Evolutionary conservation across 2,329 filamentous ascomycete genomes (phyloP).

Genomic region (Lasiodiplodia citricola): DNA sequence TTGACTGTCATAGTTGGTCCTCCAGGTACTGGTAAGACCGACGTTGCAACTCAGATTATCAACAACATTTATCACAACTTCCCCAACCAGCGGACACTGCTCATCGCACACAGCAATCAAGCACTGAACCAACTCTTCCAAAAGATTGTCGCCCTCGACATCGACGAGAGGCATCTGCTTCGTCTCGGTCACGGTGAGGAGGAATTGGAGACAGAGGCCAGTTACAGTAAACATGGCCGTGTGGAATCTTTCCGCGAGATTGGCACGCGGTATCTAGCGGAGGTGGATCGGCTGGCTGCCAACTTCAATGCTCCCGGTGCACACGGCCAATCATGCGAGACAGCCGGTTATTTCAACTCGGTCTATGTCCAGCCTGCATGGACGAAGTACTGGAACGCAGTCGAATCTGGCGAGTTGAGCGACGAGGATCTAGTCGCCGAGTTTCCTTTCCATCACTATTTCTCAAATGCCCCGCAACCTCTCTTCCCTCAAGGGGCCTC

Average conservation of each 20-base stretch:
- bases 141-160: constrained; percentile 95
- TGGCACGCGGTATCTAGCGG: constrained; percentile 74
- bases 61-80: constrained; percentile 99
- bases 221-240: constrained; percentile 91
- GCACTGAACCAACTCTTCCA: constrained; percentile 96
- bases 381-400: constrained; percentile 77
- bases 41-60: constrained; percentile 97
- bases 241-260: constrained; percentile 96
- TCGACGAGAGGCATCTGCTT: constrained; percentile 91
- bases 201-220: constrained; percentile 83
- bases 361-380: constrained; percentile 90
- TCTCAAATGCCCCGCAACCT: constrained; percentile 83
- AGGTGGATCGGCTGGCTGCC: constrained; percentile 84
- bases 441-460: constrained; percentile 90
- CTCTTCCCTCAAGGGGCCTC: constrained; percentile 73
- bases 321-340: constrained; percentile 96
- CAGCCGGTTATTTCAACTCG: constrained; percentile 92
- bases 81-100: constrained; percentile 84
- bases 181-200: constrained; percentile 95
- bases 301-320: constrained; percentile 88
- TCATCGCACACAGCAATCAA: constrained; percentile 97
- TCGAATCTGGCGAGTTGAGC: constrained; percentile 62
- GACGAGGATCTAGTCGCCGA: constrained; percentile 68
- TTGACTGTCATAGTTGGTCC: constrained; percentile 93
- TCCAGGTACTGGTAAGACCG: constrained; percentile 97